phyloP scores from a whole-genome alignment of 768 basidiomycete genomes.

The Agrocybe praecox region DNA sequence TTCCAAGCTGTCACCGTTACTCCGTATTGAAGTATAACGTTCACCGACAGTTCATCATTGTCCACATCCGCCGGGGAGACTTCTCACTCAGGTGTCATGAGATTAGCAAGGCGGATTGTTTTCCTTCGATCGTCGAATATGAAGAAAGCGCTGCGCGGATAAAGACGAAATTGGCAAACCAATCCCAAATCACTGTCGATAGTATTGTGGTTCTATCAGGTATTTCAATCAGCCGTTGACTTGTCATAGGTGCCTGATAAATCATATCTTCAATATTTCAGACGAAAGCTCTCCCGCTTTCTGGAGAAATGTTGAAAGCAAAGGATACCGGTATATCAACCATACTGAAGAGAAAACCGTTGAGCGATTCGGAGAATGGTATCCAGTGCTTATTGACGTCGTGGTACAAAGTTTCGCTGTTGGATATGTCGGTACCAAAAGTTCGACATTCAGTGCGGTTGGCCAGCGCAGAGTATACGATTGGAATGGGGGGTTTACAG shows the following conservation, averaged over 20 bases:
- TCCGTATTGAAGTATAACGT: not conserved
- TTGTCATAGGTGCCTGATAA: not conserved
- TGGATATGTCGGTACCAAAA: constrained; percentile 60
- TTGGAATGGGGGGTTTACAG: constrained; percentile 51
- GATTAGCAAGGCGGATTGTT: constrained; percentile 30
- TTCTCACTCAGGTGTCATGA: constrained; percentile 35
- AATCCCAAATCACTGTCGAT: constrained; percentile 27
- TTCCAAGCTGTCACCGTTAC: not conserved
- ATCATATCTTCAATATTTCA: constrained; percentile 11
- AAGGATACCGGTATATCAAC: constrained; percentile 45
- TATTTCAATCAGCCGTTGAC: constrained; percentile 6
- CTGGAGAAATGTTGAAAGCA: constrained; percentile 36
- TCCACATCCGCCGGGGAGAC: constrained; percentile 49
- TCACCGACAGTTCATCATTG: constrained; percentile 21
- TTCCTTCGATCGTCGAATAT: constrained; percentile 37
- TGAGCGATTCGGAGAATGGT: constrained; percentile 43
- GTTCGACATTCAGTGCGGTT: constrained; percentile 58
- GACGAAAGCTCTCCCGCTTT: constrained; percentile 44
- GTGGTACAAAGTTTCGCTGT: constrained; percentile 55
- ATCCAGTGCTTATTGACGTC: constrained; percentile 53
- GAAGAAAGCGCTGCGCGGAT: constrained; percentile 37
- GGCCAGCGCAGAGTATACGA: constrained; percentile 54
- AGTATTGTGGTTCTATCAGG: constrained; percentile 47
- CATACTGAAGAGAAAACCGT: constrained; percentile 35
- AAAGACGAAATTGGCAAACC: constrained; percentile 31